Conservation (phyloP, 2,329 filamentous ascomycete species). For the Diplodia mutila region DNA sequence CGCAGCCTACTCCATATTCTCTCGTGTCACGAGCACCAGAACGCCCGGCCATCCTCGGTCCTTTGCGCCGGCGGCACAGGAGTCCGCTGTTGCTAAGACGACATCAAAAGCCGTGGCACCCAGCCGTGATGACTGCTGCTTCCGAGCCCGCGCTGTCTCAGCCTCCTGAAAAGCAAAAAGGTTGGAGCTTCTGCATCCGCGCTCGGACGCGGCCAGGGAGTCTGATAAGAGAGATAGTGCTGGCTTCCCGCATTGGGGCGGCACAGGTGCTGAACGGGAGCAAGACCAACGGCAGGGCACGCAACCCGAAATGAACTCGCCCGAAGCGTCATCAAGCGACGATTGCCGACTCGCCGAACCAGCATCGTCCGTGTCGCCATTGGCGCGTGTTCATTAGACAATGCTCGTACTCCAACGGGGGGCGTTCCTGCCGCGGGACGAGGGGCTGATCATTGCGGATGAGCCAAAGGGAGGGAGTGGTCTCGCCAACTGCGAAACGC, state of each 20-base stretch:
- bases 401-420: constrained; percentile 17
- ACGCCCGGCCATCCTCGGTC: constrained; percentile 13
- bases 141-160: background rate
- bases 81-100: constrained; percentile 5
- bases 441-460: constrained; percentile 11
- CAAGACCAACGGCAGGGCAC: constrained; percentile 11
- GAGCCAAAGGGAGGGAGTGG: background rate
- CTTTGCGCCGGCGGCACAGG: constrained; percentile 3
- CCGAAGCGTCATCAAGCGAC: constrained; percentile 19
- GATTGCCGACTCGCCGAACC: constrained; percentile 7
- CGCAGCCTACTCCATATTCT: constrained; percentile 14
- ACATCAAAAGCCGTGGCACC: background rate
- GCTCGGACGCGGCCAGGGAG: constrained; percentile 8
- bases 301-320: constrained; percentile 17
- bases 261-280: background rate
- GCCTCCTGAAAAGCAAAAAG: constrained; percentile 21
- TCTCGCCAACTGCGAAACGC: background rate
- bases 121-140: background rate
- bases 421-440: constrained; percentile 15
- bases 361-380: background rate
- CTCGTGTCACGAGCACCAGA: constrained; percentile 19
- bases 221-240: constrained; percentile 11
- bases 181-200: constrained; percentile 4
- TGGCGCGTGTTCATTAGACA: constrained; percentile 20
- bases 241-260: constrained; percentile 4